Evolutionary conservation across 1,284 basidiomycete species (phyloP).

Genomic region (Papiliotrema terrestris): DNA sequence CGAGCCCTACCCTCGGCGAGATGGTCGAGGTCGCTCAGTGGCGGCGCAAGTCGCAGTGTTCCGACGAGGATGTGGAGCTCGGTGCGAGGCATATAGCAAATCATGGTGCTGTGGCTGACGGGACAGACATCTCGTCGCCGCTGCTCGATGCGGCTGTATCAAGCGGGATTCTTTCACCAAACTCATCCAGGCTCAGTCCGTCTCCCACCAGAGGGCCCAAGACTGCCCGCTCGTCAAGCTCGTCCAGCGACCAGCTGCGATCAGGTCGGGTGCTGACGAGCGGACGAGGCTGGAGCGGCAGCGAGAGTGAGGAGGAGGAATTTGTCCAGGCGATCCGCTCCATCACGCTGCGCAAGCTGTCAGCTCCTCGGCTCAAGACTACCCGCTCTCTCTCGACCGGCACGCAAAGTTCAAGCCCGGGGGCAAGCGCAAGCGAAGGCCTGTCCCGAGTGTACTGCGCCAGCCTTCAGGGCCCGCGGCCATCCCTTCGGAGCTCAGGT

Average conservation of each 20-base stretch:
- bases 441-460: background rate
- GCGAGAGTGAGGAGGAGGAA: conserved; percentile 9
- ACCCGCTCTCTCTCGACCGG: too few species aligned
- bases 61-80: too few species aligned
- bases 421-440: background rate
- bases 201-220: background rate
- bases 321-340: background rate
- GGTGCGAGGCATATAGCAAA: too few species aligned
- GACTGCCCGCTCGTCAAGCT: background rate
- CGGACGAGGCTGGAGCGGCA: conserved; percentile 4
- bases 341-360: background rate
- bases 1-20: background rate
- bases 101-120: background rate
- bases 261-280: background rate
- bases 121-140: background rate
- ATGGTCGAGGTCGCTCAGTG: background rate
- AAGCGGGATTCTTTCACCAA: conserved; percentile 1
- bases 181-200: background rate
- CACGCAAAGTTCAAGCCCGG: too few species aligned
- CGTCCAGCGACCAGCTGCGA: background rate
- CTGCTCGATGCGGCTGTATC: background rate
- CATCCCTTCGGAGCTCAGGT: background rate
- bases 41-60: too few species aligned
- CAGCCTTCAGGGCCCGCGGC: background rate
- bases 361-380: too few species aligned